phyloP scores from a whole-genome alignment of 768 basidiomycete species.

The Antrodiella citrinella region DNA sequence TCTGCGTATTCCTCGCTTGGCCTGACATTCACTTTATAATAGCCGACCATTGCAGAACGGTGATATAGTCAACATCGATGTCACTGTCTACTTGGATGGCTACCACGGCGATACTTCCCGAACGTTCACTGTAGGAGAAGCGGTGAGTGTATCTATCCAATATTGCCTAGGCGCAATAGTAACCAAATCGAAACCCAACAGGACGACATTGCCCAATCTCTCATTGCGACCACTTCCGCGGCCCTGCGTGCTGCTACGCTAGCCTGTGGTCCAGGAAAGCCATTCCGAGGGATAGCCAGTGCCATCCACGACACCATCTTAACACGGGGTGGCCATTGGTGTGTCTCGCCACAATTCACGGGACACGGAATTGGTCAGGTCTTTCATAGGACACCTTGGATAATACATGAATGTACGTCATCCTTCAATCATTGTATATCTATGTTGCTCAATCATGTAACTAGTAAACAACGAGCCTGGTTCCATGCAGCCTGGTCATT shows the following conservation, averaged over 20 bases:
- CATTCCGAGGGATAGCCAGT: slow-evolving; percentile 61
- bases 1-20: background rate
- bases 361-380: slow-evolving; percentile 83
- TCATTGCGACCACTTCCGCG: slow-evolving; percentile 52
- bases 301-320: slow-evolving; percentile 59
- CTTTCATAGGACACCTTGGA: slow-evolving; percentile 82
- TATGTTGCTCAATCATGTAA: background rate
- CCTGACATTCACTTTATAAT: slow-evolving; percentile 3
- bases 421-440: background rate
- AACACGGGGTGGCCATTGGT: background rate
- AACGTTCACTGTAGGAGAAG: slow-evolving; percentile 76
- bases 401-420: slow-evolving; percentile 61
- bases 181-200: slow-evolving; percentile 18
- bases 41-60: slow-evolving; percentile 76
- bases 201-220: slow-evolving; percentile 64
- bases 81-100: slow-evolving; percentile 77
- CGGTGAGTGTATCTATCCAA: slow-evolving; percentile 36
- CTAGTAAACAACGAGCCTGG: slow-evolving; percentile 80
- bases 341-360: slow-evolving; percentile 60
- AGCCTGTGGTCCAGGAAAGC: slow-evolving; percentile 65
- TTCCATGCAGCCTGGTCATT: slow-evolving; percentile 75
- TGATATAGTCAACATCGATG: slow-evolving; percentile 84
- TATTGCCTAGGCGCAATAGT: background rate
- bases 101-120: slow-evolving; percentile 87
- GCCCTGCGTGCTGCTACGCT: slow-evolving; percentile 66